A percentile compares a stretch with the other conserved stretches of the same genome.
Evolutionary conservation across 352 stramenopile species (phyloP).

Genomic region (Phytophthora sansomeana): DNA sequence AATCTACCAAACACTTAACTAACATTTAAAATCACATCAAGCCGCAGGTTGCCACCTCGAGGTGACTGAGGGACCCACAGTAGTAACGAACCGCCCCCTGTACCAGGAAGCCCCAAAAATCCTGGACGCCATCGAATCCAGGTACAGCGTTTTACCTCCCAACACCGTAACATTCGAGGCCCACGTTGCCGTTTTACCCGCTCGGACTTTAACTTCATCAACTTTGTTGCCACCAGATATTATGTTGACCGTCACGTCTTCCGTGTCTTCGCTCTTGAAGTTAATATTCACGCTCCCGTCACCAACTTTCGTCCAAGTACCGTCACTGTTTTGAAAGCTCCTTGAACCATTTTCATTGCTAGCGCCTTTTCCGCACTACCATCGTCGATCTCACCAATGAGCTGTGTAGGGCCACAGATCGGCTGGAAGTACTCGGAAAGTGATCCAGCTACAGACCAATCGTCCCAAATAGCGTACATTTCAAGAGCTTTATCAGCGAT

Average conservation of each 20-base stretch:
- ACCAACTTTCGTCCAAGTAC: conserved; percentile 20
- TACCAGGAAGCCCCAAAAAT: conserved; percentile 30
- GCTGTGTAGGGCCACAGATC: conserved; percentile 45
- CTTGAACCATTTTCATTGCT: conserved; percentile 31
- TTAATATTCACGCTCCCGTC: conserved; percentile 28
- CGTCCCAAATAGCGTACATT: conserved; percentile 40
- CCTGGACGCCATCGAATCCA: conserved; percentile 40
- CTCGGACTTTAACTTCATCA: conserved; percentile 22
- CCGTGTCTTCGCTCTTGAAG: conserved; percentile 30
- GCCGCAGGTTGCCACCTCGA: conserved; percentile 17
- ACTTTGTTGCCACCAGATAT: conserved; percentile 29
- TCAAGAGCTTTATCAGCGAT: conserved; percentile 44
- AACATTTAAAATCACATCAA: conserved; percentile 21
- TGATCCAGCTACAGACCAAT: conserved; percentile 37
- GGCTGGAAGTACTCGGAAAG: conserved; percentile 52
- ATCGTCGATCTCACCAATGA: conserved; percentile 45
- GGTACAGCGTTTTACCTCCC: conserved; percentile 35
- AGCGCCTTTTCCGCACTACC: conserved; percentile 39
- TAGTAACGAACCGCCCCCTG: conserved; percentile 33
- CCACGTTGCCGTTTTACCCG: conserved; percentile 25
- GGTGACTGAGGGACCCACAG: conserved; percentile 30
- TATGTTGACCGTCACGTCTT: conserved; percentile 41
- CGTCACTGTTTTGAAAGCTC: conserved; percentile 43
- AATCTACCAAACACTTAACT: conserved; percentile 4
- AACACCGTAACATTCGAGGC: conserved; percentile 21